Evolutionary conservation across 768 basidiomycete species (phyloP), one percentile per base, ranked within the genome.

Genomic region (Boletus pseudopeckii): DNA sequence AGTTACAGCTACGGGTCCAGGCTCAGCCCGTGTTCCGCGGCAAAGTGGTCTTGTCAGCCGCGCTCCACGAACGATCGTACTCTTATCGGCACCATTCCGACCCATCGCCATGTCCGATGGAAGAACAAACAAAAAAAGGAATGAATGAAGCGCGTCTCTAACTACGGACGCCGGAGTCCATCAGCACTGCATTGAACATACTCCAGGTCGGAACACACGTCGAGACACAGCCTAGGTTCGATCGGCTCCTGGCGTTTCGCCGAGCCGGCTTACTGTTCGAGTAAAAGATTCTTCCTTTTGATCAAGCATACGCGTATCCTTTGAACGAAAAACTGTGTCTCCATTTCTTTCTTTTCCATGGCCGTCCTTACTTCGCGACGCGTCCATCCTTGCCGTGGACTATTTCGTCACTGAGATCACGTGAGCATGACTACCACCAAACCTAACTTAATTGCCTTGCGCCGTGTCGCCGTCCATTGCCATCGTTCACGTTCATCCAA

Each of bases 1-100:
- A 26, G 5, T 26, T 26, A 13, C 14, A 22, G 42, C 39, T 34
- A 49, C n/a, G 39, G 22, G 7, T 36, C 48, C 58, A 60, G 4
- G 10, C 48, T 43, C 53, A 22, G 53, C 14, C 58, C 28, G 3
- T 32, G 54, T 48, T 48, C 60, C 54, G 36, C 49, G 58, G 37
- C 48, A 30, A 34, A 24, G 7, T 8, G 20, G 11, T 15, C 28
- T 9, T 24, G 44, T 40, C 46, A 57, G 42, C 33, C 15, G 18
- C 20, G 17, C 26, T 42, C 28, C 47, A 41, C 40, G 26, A 46
- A 9, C 24, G 30, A 43, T 18, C 20, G 18, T 8, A 39, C 10
- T 26, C 24, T 49, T 24, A 24, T 41, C 44, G 15, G 34, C 32
- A 41, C 32, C 52, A 24, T 37, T 46, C 33, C 24, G 18, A 20